Conservation (phyloP, 305 asterid genomes). For the Fraxinus sp. region DNA sequence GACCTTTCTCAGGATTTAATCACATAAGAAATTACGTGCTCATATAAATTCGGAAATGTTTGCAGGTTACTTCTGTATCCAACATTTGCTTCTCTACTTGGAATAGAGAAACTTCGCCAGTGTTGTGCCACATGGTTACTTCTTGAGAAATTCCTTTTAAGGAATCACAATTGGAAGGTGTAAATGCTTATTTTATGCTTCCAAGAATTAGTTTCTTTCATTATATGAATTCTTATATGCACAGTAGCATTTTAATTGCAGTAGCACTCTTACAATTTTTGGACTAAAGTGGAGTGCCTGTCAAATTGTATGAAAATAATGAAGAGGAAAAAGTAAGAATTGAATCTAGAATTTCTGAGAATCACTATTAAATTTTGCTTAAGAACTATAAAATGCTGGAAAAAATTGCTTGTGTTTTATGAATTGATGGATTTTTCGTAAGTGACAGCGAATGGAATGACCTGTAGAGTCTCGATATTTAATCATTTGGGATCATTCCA, state of each 20-base stretch:
- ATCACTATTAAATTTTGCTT: background rate
- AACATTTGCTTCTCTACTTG: constrained; percentile 86
- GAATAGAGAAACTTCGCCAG: constrained; percentile 96
- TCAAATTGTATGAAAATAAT: background rate
- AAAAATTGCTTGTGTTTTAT: background rate
- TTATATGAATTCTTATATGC: constrained; percentile 9
- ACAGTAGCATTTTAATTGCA: constrained; percentile 11
- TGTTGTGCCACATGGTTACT: constrained; percentile 94
- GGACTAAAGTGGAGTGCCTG: background rate
- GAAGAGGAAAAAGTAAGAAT: background rate
- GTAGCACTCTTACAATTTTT: constrained; percentile 11
- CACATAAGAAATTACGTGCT: constrained; percentile 14
- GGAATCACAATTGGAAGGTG: constrained; percentile 90
- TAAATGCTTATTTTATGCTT: constrained; percentile 22
- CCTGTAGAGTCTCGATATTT: background rate
- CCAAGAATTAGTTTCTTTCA: constrained; percentile 16
- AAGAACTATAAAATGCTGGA: background rate
- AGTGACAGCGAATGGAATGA: background rate
- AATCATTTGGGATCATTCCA: background rate
- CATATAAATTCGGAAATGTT: constrained; percentile 23
- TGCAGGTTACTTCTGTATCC: constrained; percentile 87
- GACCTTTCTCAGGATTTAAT: constrained; percentile 20
- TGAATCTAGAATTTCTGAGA: background rate
- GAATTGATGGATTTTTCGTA: background rate
- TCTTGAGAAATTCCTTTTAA: constrained; percentile 89